Evolutionary conservation across 1,284 basidiomycete genomes (phyloP).

Genomic region (Tilletia indica): DNA sequence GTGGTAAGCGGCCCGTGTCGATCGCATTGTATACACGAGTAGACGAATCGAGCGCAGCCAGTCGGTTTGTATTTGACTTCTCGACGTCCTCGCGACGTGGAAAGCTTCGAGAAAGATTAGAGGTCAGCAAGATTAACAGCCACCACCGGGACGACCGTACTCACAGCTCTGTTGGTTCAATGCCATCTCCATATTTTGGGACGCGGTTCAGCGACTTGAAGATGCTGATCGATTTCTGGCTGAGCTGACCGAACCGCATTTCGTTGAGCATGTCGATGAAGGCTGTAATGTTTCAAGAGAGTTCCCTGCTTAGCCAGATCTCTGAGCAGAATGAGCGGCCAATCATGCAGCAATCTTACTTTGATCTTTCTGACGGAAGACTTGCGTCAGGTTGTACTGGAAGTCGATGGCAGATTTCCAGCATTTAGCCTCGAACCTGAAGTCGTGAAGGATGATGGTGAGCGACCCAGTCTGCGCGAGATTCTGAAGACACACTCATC

Average conservation of each 20-base stretch:
- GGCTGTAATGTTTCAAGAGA: background rate
- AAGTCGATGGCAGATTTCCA: slow-evolving; percentile 77
- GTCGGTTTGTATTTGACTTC: background rate
- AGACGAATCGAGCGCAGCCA: slow-evolving; percentile 21
- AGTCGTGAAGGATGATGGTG: slow-evolving; percentile 57
- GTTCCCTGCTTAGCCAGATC: background rate
- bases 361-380: slow-evolving; percentile 70
- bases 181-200: slow-evolving; percentile 28
- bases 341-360: slow-evolving; percentile 29
- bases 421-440: slow-evolving; percentile 82
- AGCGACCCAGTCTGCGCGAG: slow-evolving; percentile 27
- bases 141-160: background rate
- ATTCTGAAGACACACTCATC: background rate
- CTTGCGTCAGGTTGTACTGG: slow-evolving; percentile 82
- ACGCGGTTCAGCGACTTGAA: background rate
- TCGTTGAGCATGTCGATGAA: slow-evolving; percentile 37
- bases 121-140: background rate
- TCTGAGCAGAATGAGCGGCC: slow-evolving; percentile 25
- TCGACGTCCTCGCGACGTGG: slow-evolving; percentile 16
- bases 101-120: background rate
- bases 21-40: slow-evolving; percentile 37
- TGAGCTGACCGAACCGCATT: slow-evolving; percentile 14
- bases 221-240: slow-evolving; percentile 4
- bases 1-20: slow-evolving; percentile 33
- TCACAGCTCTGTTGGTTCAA: slow-evolving; percentile 47